Percentiles rank a stretch among this genome's conserved stretches.
Evolutionary conservation across 1,284 basidiomycete genomes (phyloP).

Genomic region (Vanrija sp.): DNA sequence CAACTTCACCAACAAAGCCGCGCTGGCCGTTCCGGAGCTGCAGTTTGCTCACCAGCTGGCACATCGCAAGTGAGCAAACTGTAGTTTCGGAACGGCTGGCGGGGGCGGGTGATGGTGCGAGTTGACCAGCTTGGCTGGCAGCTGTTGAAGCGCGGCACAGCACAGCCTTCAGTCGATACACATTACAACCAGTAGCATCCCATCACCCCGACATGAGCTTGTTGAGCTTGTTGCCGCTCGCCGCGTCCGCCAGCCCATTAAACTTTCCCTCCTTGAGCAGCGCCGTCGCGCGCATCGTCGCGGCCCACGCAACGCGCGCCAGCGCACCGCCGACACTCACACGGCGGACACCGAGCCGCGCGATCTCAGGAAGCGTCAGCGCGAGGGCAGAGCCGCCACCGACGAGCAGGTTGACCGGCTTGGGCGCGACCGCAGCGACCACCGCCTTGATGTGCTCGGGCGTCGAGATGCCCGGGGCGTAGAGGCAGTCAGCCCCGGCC

Average conservation of each 20-base stretch:
- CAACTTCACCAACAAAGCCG: too few species aligned
- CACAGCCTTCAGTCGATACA: too few species aligned
- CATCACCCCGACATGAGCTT: too few species aligned
- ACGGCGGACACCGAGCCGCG: slow-evolving; percentile 1
- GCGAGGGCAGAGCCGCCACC: not conserved
- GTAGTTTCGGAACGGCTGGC: too few species aligned
- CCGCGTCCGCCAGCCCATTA: not conserved
- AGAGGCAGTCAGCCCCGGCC: slow-evolving; percentile 1
- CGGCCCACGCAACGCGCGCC: slow-evolving; percentile 1
- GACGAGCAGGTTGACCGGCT: slow-evolving; percentile 6
- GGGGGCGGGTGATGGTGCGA: too few species aligned
- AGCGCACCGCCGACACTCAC: slow-evolving; percentile 4
- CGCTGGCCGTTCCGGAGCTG: too few species aligned
- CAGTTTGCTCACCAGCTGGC: too few species aligned
- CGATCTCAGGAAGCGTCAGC: not conserved
- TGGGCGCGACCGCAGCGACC: slow-evolving; percentile 3
- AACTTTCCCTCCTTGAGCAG: slow-evolving; percentile 2
- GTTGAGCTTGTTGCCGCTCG: not conserved
- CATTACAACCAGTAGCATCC: too few species aligned
- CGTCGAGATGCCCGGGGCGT: not conserved
- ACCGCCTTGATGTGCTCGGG: slow-evolving; percentile 3
- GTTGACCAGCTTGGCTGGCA: too few species aligned
- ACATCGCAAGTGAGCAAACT: too few species aligned
- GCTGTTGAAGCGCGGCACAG: too few species aligned
- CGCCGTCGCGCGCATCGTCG: not conserved